Conservation (phyloP, 2,329 filamentous ascomycete genomes). For the Exophiala dermatitidis region DNA sequence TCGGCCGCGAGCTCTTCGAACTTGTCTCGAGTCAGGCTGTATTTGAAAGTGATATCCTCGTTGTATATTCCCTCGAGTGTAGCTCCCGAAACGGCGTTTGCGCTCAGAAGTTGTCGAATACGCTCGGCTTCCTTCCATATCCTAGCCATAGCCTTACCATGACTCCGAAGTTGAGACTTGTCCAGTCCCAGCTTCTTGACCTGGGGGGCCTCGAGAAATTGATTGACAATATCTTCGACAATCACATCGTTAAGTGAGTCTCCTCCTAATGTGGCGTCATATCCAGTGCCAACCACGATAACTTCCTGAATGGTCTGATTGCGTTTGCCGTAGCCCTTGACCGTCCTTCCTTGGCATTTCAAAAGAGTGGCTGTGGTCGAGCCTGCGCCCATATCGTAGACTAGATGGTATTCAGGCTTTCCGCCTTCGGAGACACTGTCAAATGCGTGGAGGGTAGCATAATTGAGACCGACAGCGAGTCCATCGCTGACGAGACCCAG, state of each 20-base stretch:
- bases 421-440: conserved; percentile 73
- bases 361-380: conserved; percentile 85
- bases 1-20: conserved; percentile 72
- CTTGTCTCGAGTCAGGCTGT: conserved; percentile 70
- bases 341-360: conserved; percentile 76
- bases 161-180: conserved; percentile 56
- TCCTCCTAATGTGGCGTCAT: conserved; percentile 83
- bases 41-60: conserved; percentile 87
- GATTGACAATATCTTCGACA: conserved; percentile 75
- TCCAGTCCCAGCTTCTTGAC: conserved; percentile 46
- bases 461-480: conserved; percentile 87
- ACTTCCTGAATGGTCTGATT: conserved; percentile 98
- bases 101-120: conserved; percentile 80
- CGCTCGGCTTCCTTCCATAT: conserved; percentile 89
- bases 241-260: conserved; percentile 84
- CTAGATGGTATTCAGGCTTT: conserved; percentile 82
- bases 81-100: conserved; percentile 72
- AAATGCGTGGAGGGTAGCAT: conserved; percentile 85
- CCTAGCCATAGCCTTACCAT: conserved; percentile 81
- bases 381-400: conserved; percentile 97
- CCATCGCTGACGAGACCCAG: conserved; percentile 82
- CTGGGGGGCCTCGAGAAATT: conserved; percentile 65
- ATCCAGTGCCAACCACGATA: conserved; percentile 76
- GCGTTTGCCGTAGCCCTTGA: conserved; percentile 86
- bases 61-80: conserved; percentile 79